Conservation (phyloP, 169 alveolate genomes). For the Cystoisospora suis region DNA sequence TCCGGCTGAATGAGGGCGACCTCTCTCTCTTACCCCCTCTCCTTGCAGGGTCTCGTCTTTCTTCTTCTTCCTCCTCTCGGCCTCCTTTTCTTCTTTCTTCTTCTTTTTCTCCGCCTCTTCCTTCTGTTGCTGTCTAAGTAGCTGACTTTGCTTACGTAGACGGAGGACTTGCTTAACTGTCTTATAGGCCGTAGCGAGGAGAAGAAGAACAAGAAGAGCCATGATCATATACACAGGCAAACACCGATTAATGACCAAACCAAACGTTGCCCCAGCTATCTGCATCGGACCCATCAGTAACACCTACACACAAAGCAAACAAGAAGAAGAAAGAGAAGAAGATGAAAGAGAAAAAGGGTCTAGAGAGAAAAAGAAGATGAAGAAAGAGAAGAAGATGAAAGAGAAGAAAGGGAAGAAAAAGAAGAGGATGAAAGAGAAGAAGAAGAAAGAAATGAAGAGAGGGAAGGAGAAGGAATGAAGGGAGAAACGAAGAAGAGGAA, state of each 20-base stretch:
- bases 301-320: background rate
- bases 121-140: background rate
- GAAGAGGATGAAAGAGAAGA: no score
- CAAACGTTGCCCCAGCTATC: conserved; percentile 26
- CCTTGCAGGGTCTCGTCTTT: background rate
- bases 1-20: background rate
- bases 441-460: no score
- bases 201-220: conserved; percentile 2
- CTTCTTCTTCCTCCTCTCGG: background rate
- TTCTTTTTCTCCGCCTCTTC: background rate
- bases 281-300: conserved; percentile 34
- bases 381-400: no score
- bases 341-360: background rate
- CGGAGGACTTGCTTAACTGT: background rate
- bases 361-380: background rate
- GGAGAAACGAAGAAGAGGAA: no score
- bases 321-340: conserved; percentile 38
- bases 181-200: conserved; percentile 20
- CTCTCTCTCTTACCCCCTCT: background rate
- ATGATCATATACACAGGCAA: background rate
- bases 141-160: background rate
- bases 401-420: no score
- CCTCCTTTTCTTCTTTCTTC: background rate
- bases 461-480: no score
- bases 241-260: conserved; percentile 37